phyloP scores from a whole-genome alignment of 2,329 filamentous ascomycete genomes.

The Paraphoma chrysanthemicola region DNA sequence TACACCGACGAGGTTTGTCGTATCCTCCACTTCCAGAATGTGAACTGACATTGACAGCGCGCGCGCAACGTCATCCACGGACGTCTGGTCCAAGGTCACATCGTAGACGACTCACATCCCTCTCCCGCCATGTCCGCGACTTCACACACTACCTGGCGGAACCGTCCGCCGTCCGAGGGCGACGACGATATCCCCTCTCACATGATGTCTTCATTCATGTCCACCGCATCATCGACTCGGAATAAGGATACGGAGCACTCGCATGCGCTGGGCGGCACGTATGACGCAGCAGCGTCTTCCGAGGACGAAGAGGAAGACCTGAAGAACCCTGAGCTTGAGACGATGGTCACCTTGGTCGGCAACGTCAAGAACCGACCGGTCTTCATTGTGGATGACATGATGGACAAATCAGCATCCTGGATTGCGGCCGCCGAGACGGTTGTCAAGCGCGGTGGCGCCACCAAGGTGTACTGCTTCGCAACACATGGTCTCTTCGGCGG shows the following conservation, averaged over 20 bases:
- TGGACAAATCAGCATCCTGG: slow-evolving; percentile 96
- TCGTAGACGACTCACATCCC: slow-evolving; percentile 91
- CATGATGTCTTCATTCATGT: slow-evolving; percentile 84
- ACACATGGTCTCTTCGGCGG: slow-evolving; percentile 94
- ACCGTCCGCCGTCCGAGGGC: slow-evolving; percentile 53
- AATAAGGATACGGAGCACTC: slow-evolving; percentile 59
- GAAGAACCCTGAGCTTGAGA: slow-evolving; percentile 80
- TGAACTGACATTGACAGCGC: slow-evolving; percentile 53
- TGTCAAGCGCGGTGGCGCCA: slow-evolving; percentile 88
- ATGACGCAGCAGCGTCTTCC: slow-evolving; percentile 80
- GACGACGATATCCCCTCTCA: slow-evolving; percentile 71
- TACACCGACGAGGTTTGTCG: slow-evolving; percentile 71
- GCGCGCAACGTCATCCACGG: slow-evolving; percentile 91
- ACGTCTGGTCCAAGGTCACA: slow-evolving; percentile 88
- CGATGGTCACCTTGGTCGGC: slow-evolving; percentile 96
- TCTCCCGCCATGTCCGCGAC: slow-evolving; percentile 73
- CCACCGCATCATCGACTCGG: slow-evolving; percentile 71
- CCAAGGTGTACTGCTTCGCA: slow-evolving; percentile 96
- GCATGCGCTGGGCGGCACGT: slow-evolving; percentile 80
- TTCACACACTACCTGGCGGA: slow-evolving; percentile 63
- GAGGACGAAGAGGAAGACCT: slow-evolving; percentile 95
- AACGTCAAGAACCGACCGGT: slow-evolving; percentile 88
- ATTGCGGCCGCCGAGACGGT: slow-evolving; percentile 97
- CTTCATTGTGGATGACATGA: slow-evolving; percentile 98
- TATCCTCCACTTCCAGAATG: neutral